Evolutionary conservation across 306 rosid genomes (phyloP).

Genomic region (Casuarina cunninghamiana): DNA sequence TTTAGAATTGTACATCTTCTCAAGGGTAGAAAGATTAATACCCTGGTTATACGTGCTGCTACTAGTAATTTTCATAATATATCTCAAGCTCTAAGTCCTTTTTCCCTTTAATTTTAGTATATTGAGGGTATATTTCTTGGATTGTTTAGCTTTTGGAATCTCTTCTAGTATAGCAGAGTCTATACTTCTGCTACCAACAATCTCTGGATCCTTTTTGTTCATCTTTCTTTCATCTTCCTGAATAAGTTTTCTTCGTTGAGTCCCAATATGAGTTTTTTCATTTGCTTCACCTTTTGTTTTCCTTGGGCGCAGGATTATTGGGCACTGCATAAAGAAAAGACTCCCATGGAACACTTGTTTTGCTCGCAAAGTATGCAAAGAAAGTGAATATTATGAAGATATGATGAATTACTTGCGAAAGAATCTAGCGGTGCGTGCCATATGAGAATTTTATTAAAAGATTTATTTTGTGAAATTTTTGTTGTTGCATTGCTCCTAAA

Average conservation of each 20-base stretch:
- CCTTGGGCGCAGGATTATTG: conserved; percentile 62
- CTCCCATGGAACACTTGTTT: conserved; percentile 78
- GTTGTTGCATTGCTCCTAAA: conserved; percentile 9
- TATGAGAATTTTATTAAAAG: conserved; percentile 25
- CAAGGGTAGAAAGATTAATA: not conserved
- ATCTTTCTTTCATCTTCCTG: not conserved
- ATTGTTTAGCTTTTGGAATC: not conserved
- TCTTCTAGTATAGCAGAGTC: not conserved
- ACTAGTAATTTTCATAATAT: not conserved
- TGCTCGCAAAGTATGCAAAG: conserved; percentile 75
- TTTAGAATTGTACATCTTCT: not conserved
- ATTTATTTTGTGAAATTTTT: conserved; percentile 20
- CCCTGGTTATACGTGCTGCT: not conserved
- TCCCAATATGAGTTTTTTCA: conserved; percentile 2
- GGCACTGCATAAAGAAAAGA: conserved; percentile 86
- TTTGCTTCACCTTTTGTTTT: not conserved
- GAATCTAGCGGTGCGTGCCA: conserved; percentile 74
- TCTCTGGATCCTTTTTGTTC: not conserved
- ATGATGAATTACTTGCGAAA: conserved; percentile 85
- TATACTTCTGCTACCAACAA: not conserved
- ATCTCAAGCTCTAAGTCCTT: not conserved
- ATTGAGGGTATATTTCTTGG: not conserved
- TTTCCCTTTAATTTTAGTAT: not conserved
- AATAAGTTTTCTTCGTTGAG: not conserved
- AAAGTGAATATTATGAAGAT: conserved; percentile 82